These are phyloP conservation scores for Datisca glomerata DNA, from an alignment of 306 rosid species.

Conservation along the genomic window DNA sequence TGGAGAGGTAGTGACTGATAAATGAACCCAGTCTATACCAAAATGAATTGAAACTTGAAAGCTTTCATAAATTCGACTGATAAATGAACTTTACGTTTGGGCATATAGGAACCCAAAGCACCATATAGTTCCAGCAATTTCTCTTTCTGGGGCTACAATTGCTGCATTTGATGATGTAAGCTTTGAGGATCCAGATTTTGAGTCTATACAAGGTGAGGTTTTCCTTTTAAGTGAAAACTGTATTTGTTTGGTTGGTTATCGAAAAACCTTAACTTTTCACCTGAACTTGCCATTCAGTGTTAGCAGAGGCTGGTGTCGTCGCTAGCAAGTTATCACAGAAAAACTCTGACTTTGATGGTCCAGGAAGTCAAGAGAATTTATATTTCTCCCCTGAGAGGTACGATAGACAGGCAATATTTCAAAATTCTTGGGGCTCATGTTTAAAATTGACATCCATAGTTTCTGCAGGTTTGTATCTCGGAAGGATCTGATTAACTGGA, in stretches of 20 bases:
- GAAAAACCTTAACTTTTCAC: constrained; percentile 14
- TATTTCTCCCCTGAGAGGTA: constrained; percentile 71
- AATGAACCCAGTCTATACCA: too few species aligned
- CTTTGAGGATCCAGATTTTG: constrained; percentile 53
- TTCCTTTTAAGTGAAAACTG: neutral
- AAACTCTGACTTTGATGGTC: constrained; percentile 19
- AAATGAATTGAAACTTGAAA: too few species aligned
- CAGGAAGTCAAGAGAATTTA: constrained; percentile 17
- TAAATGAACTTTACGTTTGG: constrained; percentile 13
- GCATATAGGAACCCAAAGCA: constrained; percentile 51
- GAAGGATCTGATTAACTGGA: constrained; percentile 82
- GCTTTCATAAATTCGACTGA: neutral
- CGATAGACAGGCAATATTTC: too few species aligned
- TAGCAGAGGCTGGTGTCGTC: constrained; percentile 84
- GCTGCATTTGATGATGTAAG: constrained; percentile 64
- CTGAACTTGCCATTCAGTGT: constrained; percentile 31
- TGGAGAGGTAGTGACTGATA: constrained; percentile 57
- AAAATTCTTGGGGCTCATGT: too few species aligned
- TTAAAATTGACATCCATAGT: constrained; percentile 13
- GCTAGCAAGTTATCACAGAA: constrained; percentile 61
- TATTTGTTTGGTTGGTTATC: constrained; percentile 1
- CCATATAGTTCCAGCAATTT: constrained; percentile 42
- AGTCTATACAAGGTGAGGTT: constrained; percentile 59
- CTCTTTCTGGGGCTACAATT: constrained; percentile 41
- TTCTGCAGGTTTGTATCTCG: constrained; percentile 64